These are phyloP conservation scores for Hansenula sp. DNA, from an alignment of 1,139 yeast genomes.

Conservation along the genomic window DNA sequence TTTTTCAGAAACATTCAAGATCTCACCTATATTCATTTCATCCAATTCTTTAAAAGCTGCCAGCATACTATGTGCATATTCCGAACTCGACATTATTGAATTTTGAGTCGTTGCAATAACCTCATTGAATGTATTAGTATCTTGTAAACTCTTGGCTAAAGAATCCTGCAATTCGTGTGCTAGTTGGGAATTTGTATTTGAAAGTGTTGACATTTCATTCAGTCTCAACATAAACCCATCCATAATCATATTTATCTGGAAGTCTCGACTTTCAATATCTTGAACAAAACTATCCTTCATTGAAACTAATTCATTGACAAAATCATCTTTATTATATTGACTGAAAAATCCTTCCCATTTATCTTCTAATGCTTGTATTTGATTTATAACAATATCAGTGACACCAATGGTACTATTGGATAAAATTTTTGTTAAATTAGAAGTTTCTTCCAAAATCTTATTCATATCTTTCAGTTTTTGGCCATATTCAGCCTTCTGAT, in stretches of 20 bases:
- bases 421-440: not conserved
- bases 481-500: not conserved
- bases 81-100: not conserved
- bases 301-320: not conserved
- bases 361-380: not conserved
- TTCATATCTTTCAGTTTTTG: not conserved
- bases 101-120: not conserved
- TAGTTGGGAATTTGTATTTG: not conserved
- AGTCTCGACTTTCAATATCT: not conserved
- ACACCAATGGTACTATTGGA: not conserved
- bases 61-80: not conserved
- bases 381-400: not conserved
- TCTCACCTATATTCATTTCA: not conserved
- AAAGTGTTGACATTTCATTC: not conserved
- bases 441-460: not conserved
- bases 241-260: not conserved
- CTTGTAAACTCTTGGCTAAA: not conserved
- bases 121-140: not conserved
- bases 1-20: not conserved
- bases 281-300: not conserved
- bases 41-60: not conserved
- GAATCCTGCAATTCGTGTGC: not conserved
- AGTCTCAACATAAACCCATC: not conserved
- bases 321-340: not conserved
- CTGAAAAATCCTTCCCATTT: not conserved